phyloP scores from a whole-genome alignment of 2,329 filamentous ascomycete species.

The Xenoacremonium recifei region DNA sequence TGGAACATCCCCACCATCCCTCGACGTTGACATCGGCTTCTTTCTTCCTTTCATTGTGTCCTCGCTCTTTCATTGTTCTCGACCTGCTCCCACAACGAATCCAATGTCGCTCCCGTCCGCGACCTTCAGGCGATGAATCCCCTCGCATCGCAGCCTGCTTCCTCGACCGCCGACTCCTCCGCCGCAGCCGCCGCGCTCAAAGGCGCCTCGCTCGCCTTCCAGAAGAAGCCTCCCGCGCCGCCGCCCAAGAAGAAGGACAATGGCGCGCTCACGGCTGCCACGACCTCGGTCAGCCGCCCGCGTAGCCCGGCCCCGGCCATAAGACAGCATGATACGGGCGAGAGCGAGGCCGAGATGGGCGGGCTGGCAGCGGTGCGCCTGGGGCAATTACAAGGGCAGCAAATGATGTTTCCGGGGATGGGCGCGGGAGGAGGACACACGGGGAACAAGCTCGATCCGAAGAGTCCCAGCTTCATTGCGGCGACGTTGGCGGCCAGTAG shows the following conservation, averaged over 20 bases:
- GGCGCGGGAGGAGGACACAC: no score
- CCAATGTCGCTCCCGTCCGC: constrained; percentile 13
- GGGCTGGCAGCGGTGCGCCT: constrained; percentile 17
- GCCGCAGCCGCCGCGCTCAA: constrained; percentile 47
- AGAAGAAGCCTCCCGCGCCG: constrained; percentile 33
- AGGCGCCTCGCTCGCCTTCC: constrained; percentile 56
- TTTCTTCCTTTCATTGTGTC: constrained; percentile 7
- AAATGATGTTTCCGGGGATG: constrained; percentile 16
- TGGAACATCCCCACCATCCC: background rate
- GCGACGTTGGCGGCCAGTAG: constrained; percentile 60
- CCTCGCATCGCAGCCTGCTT: constrained; percentile 28
- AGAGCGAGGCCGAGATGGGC: constrained; percentile 27
- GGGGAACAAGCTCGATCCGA: constrained; percentile 33
- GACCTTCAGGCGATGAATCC: constrained; percentile 33
- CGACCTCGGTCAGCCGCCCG: constrained; percentile 35
- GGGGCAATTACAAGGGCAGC: constrained; percentile 12
- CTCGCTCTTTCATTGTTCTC: constrained; percentile 7
- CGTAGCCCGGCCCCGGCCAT: constrained; percentile 23
- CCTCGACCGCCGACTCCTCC: constrained; percentile 23
- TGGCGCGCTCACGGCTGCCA: constrained; percentile 45
- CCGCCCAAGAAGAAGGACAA: constrained; percentile 28
- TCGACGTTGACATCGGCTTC: constrained; percentile 10
- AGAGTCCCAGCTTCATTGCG: constrained; percentile 54
- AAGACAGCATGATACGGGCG: constrained; percentile 39
- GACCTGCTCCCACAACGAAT: background rate